phyloP scores from a whole-genome alignment of 352 stramenopile genomes.

The Phytopythium litorale region DNA sequence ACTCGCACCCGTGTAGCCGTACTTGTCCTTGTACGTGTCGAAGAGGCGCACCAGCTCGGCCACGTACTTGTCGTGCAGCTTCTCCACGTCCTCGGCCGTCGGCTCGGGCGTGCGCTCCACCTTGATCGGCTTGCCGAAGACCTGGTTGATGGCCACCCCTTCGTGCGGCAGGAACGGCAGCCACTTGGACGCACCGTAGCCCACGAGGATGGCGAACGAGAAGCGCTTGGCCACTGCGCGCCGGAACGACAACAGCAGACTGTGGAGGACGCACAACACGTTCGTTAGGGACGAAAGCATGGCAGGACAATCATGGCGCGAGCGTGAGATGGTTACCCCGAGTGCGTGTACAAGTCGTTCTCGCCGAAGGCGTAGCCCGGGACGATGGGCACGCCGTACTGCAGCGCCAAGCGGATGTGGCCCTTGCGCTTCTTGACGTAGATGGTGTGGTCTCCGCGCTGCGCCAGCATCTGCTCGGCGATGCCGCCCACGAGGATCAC shows the following conservation, averaged over 20 bases:
- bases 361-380: conserved; percentile 81
- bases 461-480: conserved; percentile 79
- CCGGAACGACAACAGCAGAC: conserved; percentile 61
- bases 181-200: conserved; percentile 55
- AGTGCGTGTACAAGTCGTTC: conserved; percentile 82
- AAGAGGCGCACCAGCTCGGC: conserved; percentile 72
- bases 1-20: conserved; percentile 51
- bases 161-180: conserved; percentile 55
- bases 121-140: conserved; percentile 69
- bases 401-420: conserved; percentile 72
- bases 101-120: conserved; percentile 59
- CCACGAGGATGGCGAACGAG: conserved; percentile 52
- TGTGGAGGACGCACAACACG: conserved; percentile 6
- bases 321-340: conserved; percentile 33
- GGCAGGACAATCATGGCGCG: no score
- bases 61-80: conserved; percentile 63
- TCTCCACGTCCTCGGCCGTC: conserved; percentile 58
- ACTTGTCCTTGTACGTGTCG: conserved; percentile 81
- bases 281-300: neutral
- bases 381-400: conserved; percentile 73
- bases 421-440: conserved; percentile 82
- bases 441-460: conserved; percentile 65
- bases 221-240: conserved; percentile 69
- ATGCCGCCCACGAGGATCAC: conserved; percentile 81
- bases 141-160: conserved; percentile 54